Evolutionary conservation across 1,284 basidiomycete genomes (phyloP), one percentile per base, ranked within the genome.

Genomic region (Puccinia coronata): DNA sequence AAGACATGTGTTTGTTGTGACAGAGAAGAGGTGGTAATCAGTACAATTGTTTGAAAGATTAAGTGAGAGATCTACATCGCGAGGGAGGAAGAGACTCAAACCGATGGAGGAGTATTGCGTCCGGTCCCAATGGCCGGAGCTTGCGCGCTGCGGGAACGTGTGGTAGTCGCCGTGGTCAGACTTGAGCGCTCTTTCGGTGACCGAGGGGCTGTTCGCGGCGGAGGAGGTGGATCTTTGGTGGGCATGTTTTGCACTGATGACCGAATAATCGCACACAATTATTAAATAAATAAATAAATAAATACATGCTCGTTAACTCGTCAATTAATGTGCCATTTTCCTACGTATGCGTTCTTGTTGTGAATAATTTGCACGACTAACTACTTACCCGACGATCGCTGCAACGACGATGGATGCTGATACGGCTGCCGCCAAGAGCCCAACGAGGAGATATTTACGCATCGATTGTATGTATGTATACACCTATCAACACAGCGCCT

Each of bases 371-470:
- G n/a, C n/a, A n/a, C n/a, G n/a, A n/a, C n/a, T n/a, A n/a, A n/a
- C 16, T n/a, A 47, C 49, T 49, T 28, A 47, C 67, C 67, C 49
- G 14, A 70, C 25, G 43, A 69, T 69, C 12, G 65, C 65, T 2
- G 65, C 65, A n/a, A 69, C 39, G 36, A 69, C 65, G 65, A 69
- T 69, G 12, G 65, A 69, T 25, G 65, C 47, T 9, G 65, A 69
- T 31, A 59, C 57, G 57, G 12, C 28, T 3, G 57, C 57, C 28
- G 25, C 57, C 28, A 59, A 59, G 28, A 59, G 4, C 8, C 25
- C 28, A 28, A 59, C 14, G 1, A 59, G 28, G 28, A 59, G 28
- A 14, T 59, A 59, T 59, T 59, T 59, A 8, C 57, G 57, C 57
- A 47, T 47, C n/a, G n/a, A n/a, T n/a, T n/a, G n/a, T n/a, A 16